phyloP scores from a whole-genome alignment of 2,329 filamentous ascomycete genomes.

The Apiospora aurea region DNA sequence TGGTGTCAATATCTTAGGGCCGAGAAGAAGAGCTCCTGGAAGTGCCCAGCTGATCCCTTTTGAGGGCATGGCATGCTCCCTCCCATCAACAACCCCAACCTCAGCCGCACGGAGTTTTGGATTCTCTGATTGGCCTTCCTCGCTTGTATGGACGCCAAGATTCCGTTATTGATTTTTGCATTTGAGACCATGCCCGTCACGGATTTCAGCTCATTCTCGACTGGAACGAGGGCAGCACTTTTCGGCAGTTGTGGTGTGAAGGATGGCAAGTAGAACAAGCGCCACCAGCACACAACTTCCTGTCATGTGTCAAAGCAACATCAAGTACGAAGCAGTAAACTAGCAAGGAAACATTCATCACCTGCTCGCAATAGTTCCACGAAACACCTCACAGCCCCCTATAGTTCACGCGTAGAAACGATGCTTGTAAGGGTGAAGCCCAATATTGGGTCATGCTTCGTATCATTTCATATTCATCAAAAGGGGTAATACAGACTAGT shows the following conservation, averaged over 20 bases:
- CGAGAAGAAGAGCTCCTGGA: neutral
- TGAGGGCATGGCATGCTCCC: neutral
- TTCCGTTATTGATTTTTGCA: conserved; percentile 2
- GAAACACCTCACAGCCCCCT: neutral
- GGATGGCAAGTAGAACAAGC: neutral
- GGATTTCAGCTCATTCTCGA: neutral
- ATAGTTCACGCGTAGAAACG: neutral
- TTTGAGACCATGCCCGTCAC: neutral
- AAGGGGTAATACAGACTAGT: neutral
- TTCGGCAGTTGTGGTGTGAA: neutral
- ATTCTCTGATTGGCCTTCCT: conserved; percentile 13
- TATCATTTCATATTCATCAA: conserved; percentile 1
- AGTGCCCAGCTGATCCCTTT: neutral
- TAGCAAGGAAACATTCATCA: too few relatives aligned
- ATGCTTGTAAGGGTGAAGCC: neutral
- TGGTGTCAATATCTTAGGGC: neutral
- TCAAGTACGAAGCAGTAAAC: neutral
- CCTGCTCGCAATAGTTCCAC: too few relatives aligned
- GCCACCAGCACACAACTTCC: neutral
- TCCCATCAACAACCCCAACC: neutral
- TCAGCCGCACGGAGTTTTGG: conserved; percentile 1
- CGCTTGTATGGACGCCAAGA: neutral
- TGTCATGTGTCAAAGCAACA: neutral
- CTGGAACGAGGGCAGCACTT: too few relatives aligned
- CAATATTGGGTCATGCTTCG: neutral